A percentile compares a stretch with the other conserved stretches of the same genome.
Evolutionary conservation across 164 flowering plant species (phyloP).

Genomic region (Umbellularia californica): DNA sequence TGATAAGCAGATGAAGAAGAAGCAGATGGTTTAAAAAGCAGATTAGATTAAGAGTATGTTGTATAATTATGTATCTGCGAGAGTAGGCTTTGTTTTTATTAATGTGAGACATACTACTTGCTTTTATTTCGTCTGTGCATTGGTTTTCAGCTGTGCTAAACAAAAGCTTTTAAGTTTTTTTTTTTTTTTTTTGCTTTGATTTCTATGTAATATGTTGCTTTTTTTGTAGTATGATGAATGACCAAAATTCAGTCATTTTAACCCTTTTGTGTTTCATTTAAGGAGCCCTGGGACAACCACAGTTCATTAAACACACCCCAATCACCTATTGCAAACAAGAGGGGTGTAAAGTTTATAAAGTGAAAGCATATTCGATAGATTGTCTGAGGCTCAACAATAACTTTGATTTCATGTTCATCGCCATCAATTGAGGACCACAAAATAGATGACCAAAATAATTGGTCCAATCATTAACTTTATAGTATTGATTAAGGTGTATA

Average conservation of each 20-base stretch:
- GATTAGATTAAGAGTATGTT: not conserved
- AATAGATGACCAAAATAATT: no score
- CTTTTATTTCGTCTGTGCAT: not conserved
- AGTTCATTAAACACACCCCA: no score
- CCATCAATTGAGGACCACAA: no score
- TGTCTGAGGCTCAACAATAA: no score
- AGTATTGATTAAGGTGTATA: no score
- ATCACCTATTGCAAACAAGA: no score
- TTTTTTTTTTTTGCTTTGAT: not conserved
- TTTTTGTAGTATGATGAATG: not conserved
- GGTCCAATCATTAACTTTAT: no score
- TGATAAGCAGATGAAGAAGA: constrained; percentile 24
- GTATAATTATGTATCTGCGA: constrained; percentile 5
- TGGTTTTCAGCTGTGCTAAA: no score
- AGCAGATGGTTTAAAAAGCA: not conserved
- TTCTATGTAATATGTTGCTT: not conserved
- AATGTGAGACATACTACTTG: constrained; percentile 3
- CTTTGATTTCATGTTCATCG: no score
- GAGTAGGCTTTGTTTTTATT: constrained; percentile 5
- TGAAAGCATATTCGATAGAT: no score
- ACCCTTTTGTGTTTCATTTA: not conserved
- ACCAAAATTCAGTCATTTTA: not conserved
- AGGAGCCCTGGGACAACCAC: not conserved
- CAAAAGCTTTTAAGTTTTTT: no score
- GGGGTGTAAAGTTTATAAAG: no score